Base-by-base conservation (phyloP, 202 grass and related monocot genomes). In the Setaria viridis region DNA sequence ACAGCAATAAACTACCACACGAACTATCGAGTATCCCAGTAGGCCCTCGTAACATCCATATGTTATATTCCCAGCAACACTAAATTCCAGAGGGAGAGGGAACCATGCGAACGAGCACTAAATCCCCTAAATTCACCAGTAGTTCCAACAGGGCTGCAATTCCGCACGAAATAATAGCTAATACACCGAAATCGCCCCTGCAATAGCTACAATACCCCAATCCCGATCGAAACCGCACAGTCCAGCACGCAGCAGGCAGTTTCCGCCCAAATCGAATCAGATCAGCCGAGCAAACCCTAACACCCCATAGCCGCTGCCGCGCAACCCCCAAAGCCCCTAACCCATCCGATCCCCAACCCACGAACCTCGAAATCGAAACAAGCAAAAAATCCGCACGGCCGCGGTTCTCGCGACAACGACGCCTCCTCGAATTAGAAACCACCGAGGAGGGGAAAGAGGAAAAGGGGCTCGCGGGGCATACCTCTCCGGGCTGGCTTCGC, bases 401-500 rank as follows among this genome's bases (percentile, higher is more conserved):
- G 35, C 80, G 7, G 33, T 51, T 47, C 10, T 17, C 16, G 14
- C 53, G 1, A 7, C 2, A 45, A 43, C 66, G 35, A 0, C n/a
- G 1, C 37, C 55, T 6, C 9, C 54, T 49, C 3, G 30, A 49
- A 73, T 48, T n/a, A 58, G 41, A 48, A 70, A 20, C 55, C 4
- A 7, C 29, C 7, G 6, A 33, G 37, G 57, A 19, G 3, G 12
- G 9, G 6, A 6, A 7, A 32, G 3, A 14, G 12, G 16, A 6
- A 1, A 35, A 1, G 8, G 32, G 17, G 9, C 15, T 25, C 32
- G 43, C 19, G 49, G 48, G 25, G 39, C 74, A 9, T 85, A 85
- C 83, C 83, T 60, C 65, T 82, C 65, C 55, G 11, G 16, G 14
- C n/a, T 59, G 17, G 17, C 67, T 71, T 51, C 64, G 54, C 54